Conservation (phyloP, 78 protist genomes). For the Emiliania huxleyi region DNA sequence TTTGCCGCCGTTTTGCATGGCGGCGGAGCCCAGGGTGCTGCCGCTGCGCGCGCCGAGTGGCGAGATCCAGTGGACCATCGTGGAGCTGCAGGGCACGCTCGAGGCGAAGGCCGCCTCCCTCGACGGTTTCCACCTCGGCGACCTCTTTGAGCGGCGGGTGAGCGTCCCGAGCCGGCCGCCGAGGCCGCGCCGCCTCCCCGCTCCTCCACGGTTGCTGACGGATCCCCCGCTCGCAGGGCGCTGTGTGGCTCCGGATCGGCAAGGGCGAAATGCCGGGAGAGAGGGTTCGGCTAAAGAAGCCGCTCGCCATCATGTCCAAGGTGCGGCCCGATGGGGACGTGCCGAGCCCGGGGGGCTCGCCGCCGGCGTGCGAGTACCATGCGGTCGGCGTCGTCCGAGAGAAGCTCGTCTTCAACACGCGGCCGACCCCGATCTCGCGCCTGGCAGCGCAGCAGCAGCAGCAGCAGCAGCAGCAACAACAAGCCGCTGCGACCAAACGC, state of each 20-base stretch:
- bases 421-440: not conserved
- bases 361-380: not conserved
- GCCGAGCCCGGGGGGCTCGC: not conserved
- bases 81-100: not conserved
- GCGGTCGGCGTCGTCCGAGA: not conserved
- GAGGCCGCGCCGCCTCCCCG: not conserved
- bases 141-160: not conserved
- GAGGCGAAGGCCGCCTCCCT: not conserved
- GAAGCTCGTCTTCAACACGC: not conserved
- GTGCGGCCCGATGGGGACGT: not conserved
- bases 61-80: not conserved
- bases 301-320: not conserved
- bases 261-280: not conserved
- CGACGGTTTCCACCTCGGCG: not conserved
- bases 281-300: not conserved
- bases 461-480: no score
- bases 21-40: no score
- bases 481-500: no score
- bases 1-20: no score
- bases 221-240: not conserved
- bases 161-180: not conserved
- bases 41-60: not conserved
- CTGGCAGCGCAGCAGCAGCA: no score
- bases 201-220: not conserved
- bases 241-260: not conserved